Evolutionary conservation across 768 basidiomycete species (phyloP), one percentile per base, ranked within the genome.

Genomic region (Termitomyces sp.): DNA sequence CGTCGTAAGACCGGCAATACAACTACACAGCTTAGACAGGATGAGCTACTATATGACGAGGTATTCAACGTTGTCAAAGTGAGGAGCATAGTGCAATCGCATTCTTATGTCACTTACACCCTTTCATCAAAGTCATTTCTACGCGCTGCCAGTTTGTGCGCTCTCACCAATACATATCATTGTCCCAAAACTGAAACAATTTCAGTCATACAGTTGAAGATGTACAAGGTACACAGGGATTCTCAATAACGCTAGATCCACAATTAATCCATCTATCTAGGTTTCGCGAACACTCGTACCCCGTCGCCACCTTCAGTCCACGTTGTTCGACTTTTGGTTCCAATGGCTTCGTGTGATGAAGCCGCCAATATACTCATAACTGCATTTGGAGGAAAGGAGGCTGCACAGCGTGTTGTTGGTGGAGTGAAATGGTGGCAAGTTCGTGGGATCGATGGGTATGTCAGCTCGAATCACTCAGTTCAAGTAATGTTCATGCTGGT

Each of bases 361-460:
- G 90, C 93, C 2, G 90, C 94, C 5, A 68, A 70, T 1, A 71
- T 84, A 61, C 78, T 98, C 47, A 85, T 94, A 56, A 75, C 83
- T 59, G 92, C 85, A 4, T 76, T 97, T 8, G 94, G 94, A 2
- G 94, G 95, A n/a, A 87, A 90, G 64, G 82, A 88, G 41, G 77
- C 82, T 14, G 83, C 80, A 48, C 81, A 83, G 61, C 79, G 79
- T 41, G 68, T 92, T 31, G 86, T 94, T 4, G 96, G 96, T 12
- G 96, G 96, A 1, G 83, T 85, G 5, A 94, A 95, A 68, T 98
- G 96, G 94, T 98, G 96, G 96, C 95, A 97, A 71, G 93, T 95
- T 34, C 86, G 95, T 42, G 87, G 89, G 20, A 68, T 93, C 46
- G 73, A 82, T 53, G 94, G 94, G 94, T 84, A 64, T 64, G 70